phyloP scores from a whole-genome alignment of 1,284 basidiomycete species.

The Ustilago loliicola region DNA sequence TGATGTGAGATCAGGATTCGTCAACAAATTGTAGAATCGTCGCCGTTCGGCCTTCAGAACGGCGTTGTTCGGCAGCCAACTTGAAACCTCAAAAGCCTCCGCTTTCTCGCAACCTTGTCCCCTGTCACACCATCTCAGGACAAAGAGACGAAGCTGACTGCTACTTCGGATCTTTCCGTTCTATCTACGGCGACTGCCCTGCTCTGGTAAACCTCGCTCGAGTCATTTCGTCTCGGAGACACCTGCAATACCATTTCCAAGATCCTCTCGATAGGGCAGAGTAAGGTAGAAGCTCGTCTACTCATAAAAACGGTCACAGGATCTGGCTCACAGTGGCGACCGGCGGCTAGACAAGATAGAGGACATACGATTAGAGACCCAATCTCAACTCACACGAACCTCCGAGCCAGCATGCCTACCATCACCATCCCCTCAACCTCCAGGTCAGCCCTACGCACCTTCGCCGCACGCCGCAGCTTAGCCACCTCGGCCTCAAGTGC shows the following conservation, averaged over 20 bases:
- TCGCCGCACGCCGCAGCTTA: conserved; percentile 13
- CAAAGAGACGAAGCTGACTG: not conserved
- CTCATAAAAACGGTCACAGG: not conserved
- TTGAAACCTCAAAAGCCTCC: not conserved
- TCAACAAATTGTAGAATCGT: not conserved
- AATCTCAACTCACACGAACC: not conserved
- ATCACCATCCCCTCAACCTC: conserved; percentile 16
- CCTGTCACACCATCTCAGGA: conserved; percentile 2
- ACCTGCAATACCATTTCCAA: too few relatives aligned
- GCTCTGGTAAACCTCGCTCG: not conserved
- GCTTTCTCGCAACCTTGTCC: conserved; percentile 3
- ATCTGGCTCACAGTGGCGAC: not conserved
- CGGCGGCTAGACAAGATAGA: not conserved
- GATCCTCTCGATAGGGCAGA: not conserved
- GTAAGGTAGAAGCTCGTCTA: not conserved
- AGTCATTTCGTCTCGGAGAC: not conserved
- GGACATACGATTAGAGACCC: too few relatives aligned
- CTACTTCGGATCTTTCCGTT: conserved; percentile 21
- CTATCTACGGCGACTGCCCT: not conserved
- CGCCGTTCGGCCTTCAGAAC: conserved; percentile 23
- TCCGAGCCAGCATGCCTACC: not conserved
- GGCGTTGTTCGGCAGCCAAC: conserved; percentile 26
- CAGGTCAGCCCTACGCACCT: not conserved
- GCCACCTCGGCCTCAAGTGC: conserved; percentile 19
- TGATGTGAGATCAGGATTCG: conserved; percentile 8